Evolutionary conservation across 768 basidiomycete species (phyloP), one percentile per base, ranked within the genome.

Genomic region (Cyathus striatus): DNA sequence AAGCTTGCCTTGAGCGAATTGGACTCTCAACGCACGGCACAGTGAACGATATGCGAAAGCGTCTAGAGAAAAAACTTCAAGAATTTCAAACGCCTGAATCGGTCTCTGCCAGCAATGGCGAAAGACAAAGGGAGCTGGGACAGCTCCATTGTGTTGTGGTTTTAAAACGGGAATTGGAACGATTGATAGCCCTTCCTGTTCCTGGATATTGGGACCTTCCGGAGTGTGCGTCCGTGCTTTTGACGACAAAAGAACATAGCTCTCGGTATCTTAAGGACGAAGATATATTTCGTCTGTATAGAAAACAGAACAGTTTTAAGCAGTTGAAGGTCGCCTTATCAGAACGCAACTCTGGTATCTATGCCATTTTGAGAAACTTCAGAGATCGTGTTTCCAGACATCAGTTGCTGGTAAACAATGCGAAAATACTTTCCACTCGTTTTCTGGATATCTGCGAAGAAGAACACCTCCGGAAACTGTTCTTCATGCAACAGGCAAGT

Each of bases 401-500:
- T 6, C 37, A 40, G 4, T 49, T 75, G 23, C 59, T 75, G 1
- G 63, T 77, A 27, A 75, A 76, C 48, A 59, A 66, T 21, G 73
- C 69, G 5, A 64, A 64, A 39, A 45, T 56, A 10, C 49, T 76
- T 2, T 60, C 65, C 1, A 58, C 66, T 0, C 57, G 63, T 23
- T 74, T 73, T 48, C 67, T 75, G 69, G 73, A 76, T 48, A 52
- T 77, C 14, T 76, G 74, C 49, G 56, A 57, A 20, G 57, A 72
- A 35, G 59, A 63, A 3, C 60, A 66, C 21, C 50, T 77, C 24
- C 62, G 73, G n/a, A 76, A 75, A 48, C 54, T 77, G 2, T 73
- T 77, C 49, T 75, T 71, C 49, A 74, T 76, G 68, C 72, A 73
- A 51, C 72, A 76, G 63, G 75, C 73, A 41, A 12, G 60, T 55